Base-by-base conservation (phyloP, 352 stramenopile species). In the Phytophthora agathidicida region DNA sequence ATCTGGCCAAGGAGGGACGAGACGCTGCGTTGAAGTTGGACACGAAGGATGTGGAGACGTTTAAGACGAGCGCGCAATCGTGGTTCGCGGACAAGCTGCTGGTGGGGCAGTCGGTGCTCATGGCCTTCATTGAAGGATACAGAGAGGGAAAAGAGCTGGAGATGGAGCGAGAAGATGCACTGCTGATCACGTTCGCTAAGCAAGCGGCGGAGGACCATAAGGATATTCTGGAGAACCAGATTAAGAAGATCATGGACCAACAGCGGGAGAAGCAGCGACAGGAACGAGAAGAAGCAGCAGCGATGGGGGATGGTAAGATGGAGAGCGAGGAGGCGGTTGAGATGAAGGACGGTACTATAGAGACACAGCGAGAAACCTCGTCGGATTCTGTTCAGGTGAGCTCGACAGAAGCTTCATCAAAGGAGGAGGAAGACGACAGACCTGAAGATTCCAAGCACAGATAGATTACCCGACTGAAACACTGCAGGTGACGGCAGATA, bases 51-150 rank as follows among this genome's bases (percentile, higher is more conserved):
- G 45, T 96, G 0, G 75, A 93, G 0, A 66, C 55, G 0, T 67
- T 88, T 20, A 91, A 91, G 60, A 38, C 32, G 3, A 82, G 85
- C 1, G 69, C 71, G 28, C 83, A 96, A 59, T 86, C 75, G 49
- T 96, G 86, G 86, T 72, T 92, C 16, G 80, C 81, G 2, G 86
- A 96, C 71, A 96, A 96, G 45, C 70, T 96, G 51, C 65, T 89
- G 49, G 84, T 96, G 20, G 86, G 81, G 14, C 84, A 93, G 58
- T 76, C 74, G 7, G 86, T 93, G 62, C 65, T 96, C 23, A 70
- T 89, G 71, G 80, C 82, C 27, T 96, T 94, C 41, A 92, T 96
- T 55, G 72, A 87, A 1, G 86, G 86, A 9, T 96, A 96, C 70
- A 71, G 76, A 5, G 77, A 86, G 31, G 86, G 86, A 38, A 96